These are phyloP conservation scores for Symbiodinium natans DNA, from an alignment of 73 alveolate species.

Conservation along the genomic window DNA sequence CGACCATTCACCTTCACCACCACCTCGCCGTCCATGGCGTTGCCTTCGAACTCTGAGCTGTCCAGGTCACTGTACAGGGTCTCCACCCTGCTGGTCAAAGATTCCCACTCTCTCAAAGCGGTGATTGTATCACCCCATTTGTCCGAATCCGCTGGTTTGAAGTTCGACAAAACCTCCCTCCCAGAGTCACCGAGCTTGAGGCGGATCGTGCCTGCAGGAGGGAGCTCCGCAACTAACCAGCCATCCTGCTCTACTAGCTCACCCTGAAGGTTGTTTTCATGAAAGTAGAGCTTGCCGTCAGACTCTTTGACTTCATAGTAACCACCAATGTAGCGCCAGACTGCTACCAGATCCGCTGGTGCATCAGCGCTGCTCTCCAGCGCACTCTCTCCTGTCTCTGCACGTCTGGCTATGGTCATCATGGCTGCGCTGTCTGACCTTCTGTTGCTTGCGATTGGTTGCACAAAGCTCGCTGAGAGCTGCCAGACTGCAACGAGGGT, in stretches of 20 bases:
- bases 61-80: constrained; percentile 34
- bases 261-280: constrained; percentile 87
- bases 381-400: not conserved
- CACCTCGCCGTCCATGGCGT: constrained; percentile 47
- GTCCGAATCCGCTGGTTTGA: constrained; percentile 91
- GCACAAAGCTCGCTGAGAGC: not conserved
- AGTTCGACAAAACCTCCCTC: constrained; percentile 88
- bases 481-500: not conserved
- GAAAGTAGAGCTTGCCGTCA: constrained; percentile 71
- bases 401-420: not conserved
- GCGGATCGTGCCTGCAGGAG: constrained; percentile 86
- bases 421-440: not conserved
- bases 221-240: constrained; percentile 84
- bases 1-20: constrained; percentile 77
- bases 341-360: constrained; percentile 24
- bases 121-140: constrained; percentile 83
- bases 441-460: not conserved
- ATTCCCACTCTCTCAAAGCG: constrained; percentile 76
- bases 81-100: constrained; percentile 46
- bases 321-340: constrained; percentile 92
- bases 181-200: constrained; percentile 86
- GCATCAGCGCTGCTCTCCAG: not conserved
- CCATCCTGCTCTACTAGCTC: constrained; percentile 77
- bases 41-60: constrained; percentile 38
- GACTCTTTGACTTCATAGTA: constrained; percentile 70